Conservation (phyloP, 352 stramenopile genomes). For the Phytophthora rubi region DNA sequence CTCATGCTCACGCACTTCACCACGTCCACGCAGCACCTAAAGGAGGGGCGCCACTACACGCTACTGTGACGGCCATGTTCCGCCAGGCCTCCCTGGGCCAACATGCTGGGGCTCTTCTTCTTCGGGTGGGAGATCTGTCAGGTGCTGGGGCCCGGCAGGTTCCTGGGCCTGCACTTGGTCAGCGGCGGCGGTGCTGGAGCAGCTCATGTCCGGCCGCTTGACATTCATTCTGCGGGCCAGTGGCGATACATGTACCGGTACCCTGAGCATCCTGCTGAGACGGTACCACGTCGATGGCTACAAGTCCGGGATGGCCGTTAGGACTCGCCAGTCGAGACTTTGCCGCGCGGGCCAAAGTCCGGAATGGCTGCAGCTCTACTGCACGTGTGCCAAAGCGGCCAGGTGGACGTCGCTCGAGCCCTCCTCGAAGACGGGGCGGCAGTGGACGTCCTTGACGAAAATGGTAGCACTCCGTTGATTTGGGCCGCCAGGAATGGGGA, state of each 20-base stretch:
- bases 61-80: conserved; percentile 75
- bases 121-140: conserved; percentile 76
- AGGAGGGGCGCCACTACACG: conserved; percentile 72
- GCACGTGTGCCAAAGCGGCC: background rate
- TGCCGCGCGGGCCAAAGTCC: background rate
- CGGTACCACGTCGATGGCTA: background rate
- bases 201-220: conserved; percentile 42
- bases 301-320: background rate
- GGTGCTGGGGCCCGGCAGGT: conserved; percentile 65
- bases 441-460: background rate
- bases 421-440: background rate
- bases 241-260: conserved; percentile 25
- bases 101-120: conserved; percentile 83
- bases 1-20: conserved; percentile 81
- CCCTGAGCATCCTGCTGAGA: background rate
- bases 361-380: background rate
- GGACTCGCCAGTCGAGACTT: background rate
- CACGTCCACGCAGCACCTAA: conserved; percentile 71
- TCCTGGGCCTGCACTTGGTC: conserved; percentile 75
- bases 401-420: background rate
- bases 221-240: conserved; percentile 73
- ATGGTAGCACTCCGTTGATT: background rate
- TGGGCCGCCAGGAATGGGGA: background rate
- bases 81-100: conserved; percentile 68
- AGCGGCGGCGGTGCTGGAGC: conserved; percentile 70